phyloP scores from a whole-genome alignment of 805 yeast species.

The Ogataea trehalophila region DNA sequence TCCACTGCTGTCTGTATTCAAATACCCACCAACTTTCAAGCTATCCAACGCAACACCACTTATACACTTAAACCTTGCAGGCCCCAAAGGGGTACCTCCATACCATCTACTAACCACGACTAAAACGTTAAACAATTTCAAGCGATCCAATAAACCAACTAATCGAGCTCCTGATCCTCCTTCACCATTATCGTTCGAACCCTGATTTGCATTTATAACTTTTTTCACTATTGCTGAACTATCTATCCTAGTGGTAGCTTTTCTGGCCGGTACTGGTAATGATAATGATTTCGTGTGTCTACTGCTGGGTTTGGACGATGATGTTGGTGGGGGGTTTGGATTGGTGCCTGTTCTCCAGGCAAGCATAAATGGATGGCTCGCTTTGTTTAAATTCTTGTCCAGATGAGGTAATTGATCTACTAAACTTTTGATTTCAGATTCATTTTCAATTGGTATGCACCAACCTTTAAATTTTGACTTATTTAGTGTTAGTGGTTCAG shows the following conservation, averaged over 20 bases:
- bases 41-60: conserved; percentile 52
- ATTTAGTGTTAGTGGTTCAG: conserved; percentile 38
- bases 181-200: conserved; percentile 68
- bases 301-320: conserved; percentile 3
- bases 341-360: conserved; percentile 55
- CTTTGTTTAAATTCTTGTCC: conserved; percentile 48
- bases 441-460: conserved; percentile 36
- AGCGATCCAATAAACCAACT: conserved; percentile 47
- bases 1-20: conserved; percentile 1
- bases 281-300: not conserved
- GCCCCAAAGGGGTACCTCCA: conserved; percentile 73
- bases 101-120: conserved; percentile 78
- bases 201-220: conserved; percentile 41
- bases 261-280: not conserved
- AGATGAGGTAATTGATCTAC: conserved; percentile 37
- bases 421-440: conserved; percentile 38
- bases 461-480: conserved; percentile 70
- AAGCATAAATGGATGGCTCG: conserved; percentile 67
- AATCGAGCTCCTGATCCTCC: conserved; percentile 65
- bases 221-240: conserved; percentile 4
- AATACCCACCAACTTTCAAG: conserved; percentile 34
- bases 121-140: conserved; percentile 47
- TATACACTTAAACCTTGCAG: conserved; percentile 66
- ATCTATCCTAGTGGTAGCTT: no score
- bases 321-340: not conserved